Conservation (phyloP, 306 rosid genomes). For the Dalbergia cultrata region DNA sequence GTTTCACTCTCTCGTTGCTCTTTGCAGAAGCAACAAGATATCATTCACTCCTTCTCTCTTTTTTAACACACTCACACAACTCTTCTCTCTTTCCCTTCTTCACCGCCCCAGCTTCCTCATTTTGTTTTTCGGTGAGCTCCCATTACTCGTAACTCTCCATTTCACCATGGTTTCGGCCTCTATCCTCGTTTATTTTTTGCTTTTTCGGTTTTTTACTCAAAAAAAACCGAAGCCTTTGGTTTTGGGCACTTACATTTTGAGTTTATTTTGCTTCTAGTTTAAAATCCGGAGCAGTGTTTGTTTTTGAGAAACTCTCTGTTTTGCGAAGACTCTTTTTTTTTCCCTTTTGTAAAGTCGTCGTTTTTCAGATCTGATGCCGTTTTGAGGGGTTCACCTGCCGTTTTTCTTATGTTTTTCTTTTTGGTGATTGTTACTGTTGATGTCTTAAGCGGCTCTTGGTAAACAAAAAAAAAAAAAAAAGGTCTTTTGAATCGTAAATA, state of each 20-base stretch:
- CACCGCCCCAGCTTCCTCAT: background rate
- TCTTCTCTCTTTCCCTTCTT: background rate
- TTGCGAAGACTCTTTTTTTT: too few species aligned
- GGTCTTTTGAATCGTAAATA: slow-evolving; percentile 34
- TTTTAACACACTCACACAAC: background rate
- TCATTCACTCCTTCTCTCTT: background rate
- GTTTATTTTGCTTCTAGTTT: background rate
- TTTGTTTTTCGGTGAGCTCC: slow-evolving; percentile 50
- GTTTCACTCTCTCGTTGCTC: background rate
- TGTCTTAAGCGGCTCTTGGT: slow-evolving; percentile 7
- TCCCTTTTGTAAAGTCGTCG: too few species aligned
- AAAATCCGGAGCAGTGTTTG: background rate
- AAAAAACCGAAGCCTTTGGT: too few species aligned
- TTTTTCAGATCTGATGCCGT: slow-evolving; percentile 49
- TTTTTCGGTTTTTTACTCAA: too few species aligned
- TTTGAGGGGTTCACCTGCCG: slow-evolving; percentile 17
- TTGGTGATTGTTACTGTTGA: background rate
- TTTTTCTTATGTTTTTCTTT: background rate
- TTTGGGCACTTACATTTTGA: too few species aligned
- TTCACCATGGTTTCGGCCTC: slow-evolving; percentile 4
- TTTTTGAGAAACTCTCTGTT: slow-evolving; percentile 37
- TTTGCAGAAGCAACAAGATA: slow-evolving; percentile 47
- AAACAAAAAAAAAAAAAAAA: slow-evolving; percentile 9
- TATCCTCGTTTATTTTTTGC: too few species aligned
- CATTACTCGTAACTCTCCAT: slow-evolving; percentile 16